Evolutionary conservation across 306 rosid species (phyloP), one percentile per base, ranked within the genome.

Genomic region (Malus orientalis): DNA sequence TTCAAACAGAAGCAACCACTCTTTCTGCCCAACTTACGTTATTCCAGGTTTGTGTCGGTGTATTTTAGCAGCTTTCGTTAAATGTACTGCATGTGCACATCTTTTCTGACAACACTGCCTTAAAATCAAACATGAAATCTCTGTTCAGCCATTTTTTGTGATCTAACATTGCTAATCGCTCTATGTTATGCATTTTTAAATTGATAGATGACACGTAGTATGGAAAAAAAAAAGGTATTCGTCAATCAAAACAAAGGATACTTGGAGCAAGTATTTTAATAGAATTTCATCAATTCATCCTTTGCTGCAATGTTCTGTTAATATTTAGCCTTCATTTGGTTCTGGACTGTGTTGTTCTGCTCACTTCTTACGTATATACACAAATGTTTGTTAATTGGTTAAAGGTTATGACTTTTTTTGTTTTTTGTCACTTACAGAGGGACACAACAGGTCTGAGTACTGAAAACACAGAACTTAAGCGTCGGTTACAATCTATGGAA

Each of bases 1-100:
- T 96, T 81, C 99, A 93, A 84, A 92, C 98, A 11, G 99, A 96
- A 82, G 99, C 99, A 9, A 96, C 99, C 65, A 96, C 99, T 69
- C 94, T 96, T n/a, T 93, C 98, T 76, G 98, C 99, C 55, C 99
- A 96, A 86, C 86, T 96, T 55, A 91, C 99, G 25, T 78, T 96
- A 40, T 96, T 89, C 87, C 99, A 96, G 99, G 99, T 96, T 75
- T 57, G 86, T 81, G 42, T 40, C 68, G 79, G 55, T 71, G 33
- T 64, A 58, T 38, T 61, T 62, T 70, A 44, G 81, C 49, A 72
- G 72, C 69, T 57, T 49, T 68, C 16, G 23, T 13, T 49, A 44
- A 6, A n/a, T n/a, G 22, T 58, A 12, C 12, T 69, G 8, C 68
- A 45, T 61, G 33, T 44, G 16, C 3, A 44, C 45, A 40, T 12